These are phyloP conservation scores for Pseudogymnoascus pannorum DNA, from an alignment of 2,329 filamentous ascomycete species.

Conservation along the genomic window DNA sequence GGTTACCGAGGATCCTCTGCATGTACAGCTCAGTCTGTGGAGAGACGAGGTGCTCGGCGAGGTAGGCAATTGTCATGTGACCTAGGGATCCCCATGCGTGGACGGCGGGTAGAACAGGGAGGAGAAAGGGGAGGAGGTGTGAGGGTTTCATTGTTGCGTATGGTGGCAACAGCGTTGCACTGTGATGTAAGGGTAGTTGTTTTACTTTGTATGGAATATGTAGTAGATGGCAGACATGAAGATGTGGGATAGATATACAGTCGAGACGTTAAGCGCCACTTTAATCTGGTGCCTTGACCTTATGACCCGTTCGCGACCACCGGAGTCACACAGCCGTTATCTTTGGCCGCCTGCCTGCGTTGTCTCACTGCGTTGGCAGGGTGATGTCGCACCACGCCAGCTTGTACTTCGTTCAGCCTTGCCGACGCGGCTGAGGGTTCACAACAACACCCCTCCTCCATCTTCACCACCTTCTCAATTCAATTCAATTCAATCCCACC, in stretches of 20 bases:
- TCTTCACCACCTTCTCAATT: neutral
- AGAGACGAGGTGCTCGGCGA: slow-evolving; percentile 54
- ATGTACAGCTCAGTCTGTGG: slow-evolving; percentile 49
- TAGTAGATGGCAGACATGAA: neutral
- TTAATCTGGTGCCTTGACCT: neutral
- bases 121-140: slow-evolving; percentile 12
- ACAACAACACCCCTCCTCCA: neutral
- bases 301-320: neutral
- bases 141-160: slow-evolving; percentile 16
- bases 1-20: slow-evolving; percentile 45
- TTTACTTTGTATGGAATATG: neutral
- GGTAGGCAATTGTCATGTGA: slow-evolving; percentile 58
- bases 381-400: neutral
- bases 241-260: neutral
- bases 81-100: slow-evolving; percentile 40
- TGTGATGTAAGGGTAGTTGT: neutral
- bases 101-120: slow-evolving; percentile 12
- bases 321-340: neutral
- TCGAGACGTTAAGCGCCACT: neutral
- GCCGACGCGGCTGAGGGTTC: neutral
- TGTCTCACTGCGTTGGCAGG: neutral
- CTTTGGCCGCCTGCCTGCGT: neutral
- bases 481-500: neutral
- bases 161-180: neutral
- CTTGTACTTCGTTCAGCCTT: neutral